These are phyloP conservation scores for Ceratobasidium sp. DNA, from an alignment of 1,284 basidiomycete genomes.

Conservation along the genomic window DNA sequence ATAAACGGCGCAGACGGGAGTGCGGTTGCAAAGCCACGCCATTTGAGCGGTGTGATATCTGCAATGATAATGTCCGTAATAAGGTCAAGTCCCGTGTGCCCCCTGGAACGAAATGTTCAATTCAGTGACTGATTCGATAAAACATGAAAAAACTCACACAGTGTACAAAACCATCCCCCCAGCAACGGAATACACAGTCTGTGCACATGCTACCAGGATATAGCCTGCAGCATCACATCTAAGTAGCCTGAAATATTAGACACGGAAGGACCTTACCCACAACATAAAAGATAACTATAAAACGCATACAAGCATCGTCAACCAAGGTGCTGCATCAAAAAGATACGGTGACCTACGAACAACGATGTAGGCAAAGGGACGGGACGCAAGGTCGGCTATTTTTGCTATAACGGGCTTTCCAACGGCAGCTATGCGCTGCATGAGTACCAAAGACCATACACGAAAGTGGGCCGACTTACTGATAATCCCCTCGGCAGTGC, in stretches of 20 bases:
- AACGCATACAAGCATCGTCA: no score
- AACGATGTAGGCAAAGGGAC: slow-evolving; percentile 50
- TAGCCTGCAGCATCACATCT: slow-evolving; percentile 44
- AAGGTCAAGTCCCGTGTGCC: slow-evolving; percentile 55
- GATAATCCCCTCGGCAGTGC: slow-evolving; percentile 33
- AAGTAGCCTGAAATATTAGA: slow-evolving; percentile 5
- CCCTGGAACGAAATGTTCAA: slow-evolving; percentile 34
- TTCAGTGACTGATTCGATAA: no score
- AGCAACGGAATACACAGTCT: slow-evolving; percentile 54
- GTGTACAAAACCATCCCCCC: slow-evolving; percentile 50
- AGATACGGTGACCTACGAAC: slow-evolving; percentile 36
- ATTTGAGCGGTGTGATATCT: slow-evolving; percentile 61
- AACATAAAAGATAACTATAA: slow-evolving; percentile 39
- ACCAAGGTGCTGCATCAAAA: no score
- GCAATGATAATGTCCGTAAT: slow-evolving; percentile 56
- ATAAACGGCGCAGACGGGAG: slow-evolving; percentile 55
- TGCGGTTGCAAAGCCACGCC: slow-evolving; percentile 57
- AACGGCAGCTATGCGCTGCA: slow-evolving; percentile 55
- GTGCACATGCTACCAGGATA: slow-evolving; percentile 56
- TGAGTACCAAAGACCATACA: background rate
- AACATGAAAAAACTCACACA: slow-evolving; percentile 4
- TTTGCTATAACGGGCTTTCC: slow-evolving; percentile 63
- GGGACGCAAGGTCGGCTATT: slow-evolving; percentile 55
- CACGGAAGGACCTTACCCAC: slow-evolving; percentile 47
- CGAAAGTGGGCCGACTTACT: slow-evolving; percentile 14